Base-by-base conservation (phyloP, 495 filamentous ascomycete species). In the Jackrogersella minutella region DNA sequence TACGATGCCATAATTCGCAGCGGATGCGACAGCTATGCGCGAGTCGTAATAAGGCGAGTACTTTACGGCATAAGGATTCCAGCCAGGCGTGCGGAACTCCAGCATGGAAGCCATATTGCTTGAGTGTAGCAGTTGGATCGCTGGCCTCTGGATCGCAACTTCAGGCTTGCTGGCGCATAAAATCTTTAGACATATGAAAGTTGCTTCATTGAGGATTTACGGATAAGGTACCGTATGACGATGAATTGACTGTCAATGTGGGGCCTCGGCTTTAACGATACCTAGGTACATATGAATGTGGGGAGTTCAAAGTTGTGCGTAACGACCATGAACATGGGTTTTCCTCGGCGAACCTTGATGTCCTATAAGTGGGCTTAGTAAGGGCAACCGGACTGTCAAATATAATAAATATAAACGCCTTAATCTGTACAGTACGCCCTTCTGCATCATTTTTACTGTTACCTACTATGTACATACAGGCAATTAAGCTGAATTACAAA, bases 21-120 rank as follows among this genome's bases (percentile, higher is more conserved):
- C 87, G 4, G 91, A 85, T 22, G 91, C 89, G 62, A 96, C 91
- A 46, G 95, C 96, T 21, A 99, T 84, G 31, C 93, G 89, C 50
- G 90, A 93, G 80, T 97, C 94, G 82, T 94, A 95, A 83, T 97
- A 99, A 33, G 95, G 93, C 17, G 94, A 97, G 83, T 97, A 99
- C 78, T 97, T 96, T 71, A 96, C 91, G 67, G 90, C 89, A 77
- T 93, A 96, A 67, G 93, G 94, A 76, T 97, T 95, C 85, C 87
- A 97, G 77, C 93, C 94, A 67, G 91, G 85, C 19, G 95, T 98
- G 66, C 90, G 90, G 79, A 88, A 97, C 77, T 97, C 91, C 65
- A 97, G 88, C 94, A 98, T 97, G 16, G 76, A 76, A 55, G 77
- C 76, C 77, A 80, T 82, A 51, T 62, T 65, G 56, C 46, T 46